Evolutionary conservation across 805 yeast species (phyloP).

Genomic region (Saturnispora serradocipensis): DNA sequence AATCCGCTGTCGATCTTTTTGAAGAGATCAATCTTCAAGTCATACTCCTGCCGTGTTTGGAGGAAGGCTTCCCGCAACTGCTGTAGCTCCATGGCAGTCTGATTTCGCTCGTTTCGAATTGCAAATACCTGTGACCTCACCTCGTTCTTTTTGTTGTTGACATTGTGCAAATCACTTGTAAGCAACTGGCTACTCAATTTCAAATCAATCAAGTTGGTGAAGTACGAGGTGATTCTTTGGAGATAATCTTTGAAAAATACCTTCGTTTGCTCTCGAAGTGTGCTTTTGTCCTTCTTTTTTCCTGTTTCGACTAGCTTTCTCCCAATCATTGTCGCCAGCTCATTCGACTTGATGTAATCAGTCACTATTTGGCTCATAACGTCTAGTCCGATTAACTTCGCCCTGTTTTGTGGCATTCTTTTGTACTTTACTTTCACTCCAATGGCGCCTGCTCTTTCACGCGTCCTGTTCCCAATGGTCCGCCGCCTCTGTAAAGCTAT

Average conservation of each 20-base stretch:
- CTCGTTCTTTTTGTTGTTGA: slow-evolving; percentile 24
- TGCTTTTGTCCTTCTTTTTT: not conserved
- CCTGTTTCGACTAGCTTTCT: not conserved
- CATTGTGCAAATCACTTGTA: slow-evolving; percentile 22
- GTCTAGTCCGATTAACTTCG: slow-evolving; percentile 26
- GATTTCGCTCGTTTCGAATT: slow-evolving; percentile 20
- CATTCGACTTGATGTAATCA: slow-evolving; percentile 21
- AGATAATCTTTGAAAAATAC: slow-evolving; percentile 18
- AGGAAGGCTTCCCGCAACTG: slow-evolving; percentile 14
- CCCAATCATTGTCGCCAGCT: slow-evolving; percentile 10
- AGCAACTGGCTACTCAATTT: slow-evolving; percentile 28
- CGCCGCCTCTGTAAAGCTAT: slow-evolving; percentile 8
- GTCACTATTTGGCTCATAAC: slow-evolving; percentile 25
- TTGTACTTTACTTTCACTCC: slow-evolving; percentile 19
- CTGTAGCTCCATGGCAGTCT: slow-evolving; percentile 15
- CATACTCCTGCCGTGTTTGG: slow-evolving; percentile 12
- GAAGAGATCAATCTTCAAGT: slow-evolving; percentile 7
- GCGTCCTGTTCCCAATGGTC: not conserved
- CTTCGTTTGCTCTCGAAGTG: not conserved
- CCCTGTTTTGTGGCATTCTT: slow-evolving; percentile 22
- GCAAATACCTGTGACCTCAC: slow-evolving; percentile 24
- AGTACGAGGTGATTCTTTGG: slow-evolving; percentile 20
- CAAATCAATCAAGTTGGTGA: slow-evolving; percentile 28
- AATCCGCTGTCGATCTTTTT: slow-evolving; percentile 2
- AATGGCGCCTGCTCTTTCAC: slow-evolving; percentile 1